Percentiles rank a stretch among this genome's conserved stretches.
Evolutionary conservation across 2,329 filamentous ascomycete species (phyloP).

Genomic region (Thelonectria rubi): DNA sequence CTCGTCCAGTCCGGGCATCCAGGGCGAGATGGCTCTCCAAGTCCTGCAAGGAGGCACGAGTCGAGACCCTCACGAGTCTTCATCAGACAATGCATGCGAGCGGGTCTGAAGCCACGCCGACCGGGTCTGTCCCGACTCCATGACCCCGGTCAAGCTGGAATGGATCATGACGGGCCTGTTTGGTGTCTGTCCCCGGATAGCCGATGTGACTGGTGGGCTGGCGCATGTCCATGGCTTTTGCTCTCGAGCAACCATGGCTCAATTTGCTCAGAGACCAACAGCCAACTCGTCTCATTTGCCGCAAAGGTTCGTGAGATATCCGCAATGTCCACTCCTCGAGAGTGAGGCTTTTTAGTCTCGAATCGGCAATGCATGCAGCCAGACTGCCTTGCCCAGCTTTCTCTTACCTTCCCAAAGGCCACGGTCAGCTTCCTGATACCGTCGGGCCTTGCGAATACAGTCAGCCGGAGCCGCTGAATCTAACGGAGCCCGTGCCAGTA

Average conservation of each 20-base stretch:
- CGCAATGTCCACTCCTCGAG: conserved; percentile 14
- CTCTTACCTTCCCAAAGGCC: no score
- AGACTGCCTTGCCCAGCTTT: not conserved
- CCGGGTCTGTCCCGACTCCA: conserved; percentile 6
- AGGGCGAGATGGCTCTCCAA: not conserved
- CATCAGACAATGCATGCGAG: conserved; percentile 6
- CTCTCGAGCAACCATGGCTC: not conserved
- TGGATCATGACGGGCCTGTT: conserved; percentile 5
- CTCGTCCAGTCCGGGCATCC: no score
- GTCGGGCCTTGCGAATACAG: not conserved
- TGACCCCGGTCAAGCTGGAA: conserved; percentile 3
- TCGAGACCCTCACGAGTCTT: conserved; percentile 1
- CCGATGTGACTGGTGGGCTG: conserved; percentile 12
- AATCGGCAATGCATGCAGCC: conserved; percentile 2
- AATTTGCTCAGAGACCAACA: conserved; percentile 4
- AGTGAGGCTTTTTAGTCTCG: conserved; percentile 15
- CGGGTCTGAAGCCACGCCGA: conserved; percentile 21
- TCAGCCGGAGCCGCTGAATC: conserved; percentile 9
- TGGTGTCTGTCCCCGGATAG: conserved; percentile 9
- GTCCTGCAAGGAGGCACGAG: not conserved
- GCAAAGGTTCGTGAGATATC: conserved; percentile 13
- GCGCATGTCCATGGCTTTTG: not conserved
- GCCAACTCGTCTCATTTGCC: conserved; percentile 8
- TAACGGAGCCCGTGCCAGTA: conserved; percentile 10
- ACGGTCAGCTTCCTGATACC: no score